Evolutionary conservation across 1,284 basidiomycete species (phyloP), one percentile per base, ranked within the genome.

Genomic region (Veloporphyrellus conicus): DNA sequence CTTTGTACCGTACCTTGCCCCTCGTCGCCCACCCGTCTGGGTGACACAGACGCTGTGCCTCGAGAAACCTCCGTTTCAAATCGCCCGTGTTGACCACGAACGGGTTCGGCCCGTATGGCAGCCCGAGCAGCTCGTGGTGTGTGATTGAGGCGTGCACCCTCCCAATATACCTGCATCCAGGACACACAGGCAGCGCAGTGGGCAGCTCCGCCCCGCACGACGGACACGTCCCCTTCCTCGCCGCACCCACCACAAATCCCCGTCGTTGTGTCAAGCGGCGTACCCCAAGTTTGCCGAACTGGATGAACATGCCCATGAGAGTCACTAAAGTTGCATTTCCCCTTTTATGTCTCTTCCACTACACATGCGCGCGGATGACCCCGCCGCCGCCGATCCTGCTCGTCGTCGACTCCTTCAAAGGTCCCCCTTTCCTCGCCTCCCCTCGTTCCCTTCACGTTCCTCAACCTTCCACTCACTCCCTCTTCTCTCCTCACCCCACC

Each of bases 21-120:
- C 78, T 77, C 33, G 78, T 77, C 19, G 81, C 74, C 86, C 88
- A 90, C 16, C 79, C 72, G 62, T 93, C 90, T 1, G 90, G 90
- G 68, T 93, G 90, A 43, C 87, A 84, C 23, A 79, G 64, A n/a
- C 81, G 73, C 59, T 92, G 89, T 8, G 84, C 77, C 44, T 77
- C 70, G 18, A 83, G 71, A 60, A 89, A 90, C 23, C 74, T 70
- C 20, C 71, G 69, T 63, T 78, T 84, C 52, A 92, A 68, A 12
- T 73, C 64, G 0, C 63, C 54, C 15, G 72, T 55, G 58, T 87
- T 77, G 33, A 90, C 64, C 18, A 75, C 61, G 68, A 90, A 89
- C 4, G 81, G 79, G 62, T 87, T 89, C 0, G 79, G 76, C 15
- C 69, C 66, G 35, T 76, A 71, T 0, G 78, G 66, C 28, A 87